Evolutionary conservation across 768 basidiomycete species (phyloP), one percentile per base, ranked within the genome.

Genomic region (Leucocoprinus birnbaumii): DNA sequence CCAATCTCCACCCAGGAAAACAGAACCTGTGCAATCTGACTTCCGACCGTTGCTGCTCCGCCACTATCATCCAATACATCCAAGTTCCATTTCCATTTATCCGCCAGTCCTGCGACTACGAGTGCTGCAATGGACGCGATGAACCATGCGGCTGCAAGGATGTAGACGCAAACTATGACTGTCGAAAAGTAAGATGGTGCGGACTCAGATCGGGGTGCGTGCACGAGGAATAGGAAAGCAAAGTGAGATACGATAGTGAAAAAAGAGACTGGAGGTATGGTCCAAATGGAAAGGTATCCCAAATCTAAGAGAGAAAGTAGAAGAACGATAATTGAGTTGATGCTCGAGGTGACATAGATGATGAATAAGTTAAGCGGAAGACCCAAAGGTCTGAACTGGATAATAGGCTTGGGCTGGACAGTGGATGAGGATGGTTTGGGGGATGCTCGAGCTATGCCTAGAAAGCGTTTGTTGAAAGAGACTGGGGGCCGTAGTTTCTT

Each of bases 61-160:
- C 50, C 40, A 18, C 50, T 42, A 18, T 51, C 38, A 21, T 51
- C 25, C 13, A 43, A 8, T 3, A 27, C 25, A n/a, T 42, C 24
- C 6, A 43, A 42, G 41, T 41, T 31, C 50, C 50, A 51, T 27
- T n/a, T 25, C 38, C 41, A 51, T 14, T 25, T 25, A 6, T 43
- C 50, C 18, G 40, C 41, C 25, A 51, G 26, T 7, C 25, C 50
- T n/a, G 40, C 41, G 24, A 43, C 26, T 8, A 25, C 26, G 38
- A 51, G 41, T 14, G 40, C 41, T 18, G 50, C 50, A 16, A 51
- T 40, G 13, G 37, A 51, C 10, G 41, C 50, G 25, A 51, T n/a
- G 50, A 43, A 51, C 41, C 50, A 51, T n/a, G 50, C 50, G 14
- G 27, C 27, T 18, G 50, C 50, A 40, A 51, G 41, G 1, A 43